A percentile compares a stretch with the other conserved stretches of the same genome.
phyloP scores from a whole-genome alignment of 106 monocot species.

The Dioscorea dumetorum region DNA sequence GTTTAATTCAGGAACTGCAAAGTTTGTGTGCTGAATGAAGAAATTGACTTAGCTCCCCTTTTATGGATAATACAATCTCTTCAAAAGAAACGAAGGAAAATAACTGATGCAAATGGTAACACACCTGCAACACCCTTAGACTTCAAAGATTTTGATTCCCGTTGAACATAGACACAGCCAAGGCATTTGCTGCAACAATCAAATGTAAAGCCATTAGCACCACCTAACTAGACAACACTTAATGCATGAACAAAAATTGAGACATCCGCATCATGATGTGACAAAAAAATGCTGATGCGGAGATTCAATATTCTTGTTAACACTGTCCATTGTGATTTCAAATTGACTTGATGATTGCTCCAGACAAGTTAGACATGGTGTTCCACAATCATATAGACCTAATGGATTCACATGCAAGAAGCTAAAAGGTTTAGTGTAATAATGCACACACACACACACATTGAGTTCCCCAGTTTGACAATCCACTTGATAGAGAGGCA shows the following conservation, averaged over 20 bases:
- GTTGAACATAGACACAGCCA: conserved; percentile 93
- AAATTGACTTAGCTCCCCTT: not conserved
- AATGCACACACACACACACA: too few species aligned
- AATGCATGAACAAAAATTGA: not conserved
- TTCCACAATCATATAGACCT: too few species aligned
- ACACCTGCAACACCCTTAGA: conserved; percentile 85
- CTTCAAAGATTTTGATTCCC: conserved; percentile 80
- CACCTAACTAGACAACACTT: not conserved
- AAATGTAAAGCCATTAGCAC: conserved; percentile 2
- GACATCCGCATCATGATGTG: not conserved
- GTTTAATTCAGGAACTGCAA: not conserved
- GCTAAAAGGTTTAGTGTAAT: too few species aligned
- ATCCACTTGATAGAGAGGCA: too few species aligned
- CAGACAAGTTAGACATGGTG: not conserved
- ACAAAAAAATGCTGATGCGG: not conserved
- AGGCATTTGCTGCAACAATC: conserved; percentile 80
- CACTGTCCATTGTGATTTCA: not conserved
- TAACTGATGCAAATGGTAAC: not conserved
- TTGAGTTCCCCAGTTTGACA: too few species aligned
- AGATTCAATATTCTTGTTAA: not conserved
- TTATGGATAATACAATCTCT: not conserved
- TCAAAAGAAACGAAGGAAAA: conserved; percentile 1
- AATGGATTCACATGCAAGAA: too few species aligned
- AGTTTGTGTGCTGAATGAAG: not conserved
- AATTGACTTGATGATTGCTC: not conserved